Evolutionary conservation across 352 stramenopile genomes (phyloP), one percentile per base, ranked within the genome.

Genomic region (Blastocystis sp.): DNA sequence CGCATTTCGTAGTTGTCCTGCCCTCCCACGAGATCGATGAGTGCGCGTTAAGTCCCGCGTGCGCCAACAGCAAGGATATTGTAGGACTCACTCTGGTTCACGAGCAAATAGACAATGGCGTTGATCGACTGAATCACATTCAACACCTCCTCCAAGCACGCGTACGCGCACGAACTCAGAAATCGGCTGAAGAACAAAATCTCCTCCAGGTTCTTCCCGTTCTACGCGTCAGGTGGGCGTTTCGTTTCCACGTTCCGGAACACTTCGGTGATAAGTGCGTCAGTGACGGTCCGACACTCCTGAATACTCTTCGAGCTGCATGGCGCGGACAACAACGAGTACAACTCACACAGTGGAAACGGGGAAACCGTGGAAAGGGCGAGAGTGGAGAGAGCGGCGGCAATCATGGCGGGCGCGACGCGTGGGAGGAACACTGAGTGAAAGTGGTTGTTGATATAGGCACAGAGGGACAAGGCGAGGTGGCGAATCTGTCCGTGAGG

Each of bases 71-170:
- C 10, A 62, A 81, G 70, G 70, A 81, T 81, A 81, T 81, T 52
- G 43, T 41, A 81, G 17, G 70, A 9, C 59, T 81, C 70, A 41
- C 70, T 64, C 48, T 81, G 70, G 59, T 81, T 81, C 34, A 81
- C 65, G 19, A 60, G 23, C n/a, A 81, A 60, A 38, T 81, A 81
- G 3, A 81, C 70, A 21, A 45, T 62, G 17, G n/a, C n/a, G 21
- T 81, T 81, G 43, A 81, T 64, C 52, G 70, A 64, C 48, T 40
- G 23, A 23, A 81, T 62, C 2, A 81, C 70, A 81, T 81, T 23
- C 28, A 81, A 17, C 9, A 81, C 70, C 2, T 81, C 70, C 38
- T 81, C 70, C 59, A 53, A 43, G 38, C 38, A 81, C 3, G 21
- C 38, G 21, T 81, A 81, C 14, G 70, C 45, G 65, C 43, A 62